Evolutionary conservation across 2,329 filamentous ascomycete genomes (phyloP), one percentile per base, ranked within the genome.

Genomic region (Elsinoe perseae): DNA sequence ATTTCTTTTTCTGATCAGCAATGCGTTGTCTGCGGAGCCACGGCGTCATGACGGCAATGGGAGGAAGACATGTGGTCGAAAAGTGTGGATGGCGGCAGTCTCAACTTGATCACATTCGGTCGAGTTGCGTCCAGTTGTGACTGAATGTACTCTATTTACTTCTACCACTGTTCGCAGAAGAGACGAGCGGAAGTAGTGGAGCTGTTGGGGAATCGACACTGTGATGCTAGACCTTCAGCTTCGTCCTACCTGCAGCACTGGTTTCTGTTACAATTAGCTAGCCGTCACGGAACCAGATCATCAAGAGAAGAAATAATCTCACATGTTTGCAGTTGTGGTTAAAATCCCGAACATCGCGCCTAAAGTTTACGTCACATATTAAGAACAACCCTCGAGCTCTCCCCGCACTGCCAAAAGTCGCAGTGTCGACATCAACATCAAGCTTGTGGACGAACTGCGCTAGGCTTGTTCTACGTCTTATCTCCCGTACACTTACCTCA

Each of bases 1-100:
- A 96, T 74, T 82, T 97, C 72, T 90, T 98, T 77, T 98, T 98
- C 73, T 98, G 84, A 78, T 60, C 58, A 36, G 25, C 21, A 54
- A 8, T 43, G 9, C 36, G 20, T 54, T 54, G n/a, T 20, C 18
- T 43, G 48, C 48, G 48, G 48, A 52, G 48, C 48, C 20, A 32
- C 18, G 48, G 48, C 48, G 48, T 38, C 16, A 34, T 36, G 48
- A 32, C 16, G 44, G 44, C 12, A 50, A 16, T 10, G 44, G 16
- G 28, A 50, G 25, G 44, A 30, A 18, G 44, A 30, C 21, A 23
- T n/a, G 40, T 25, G 44, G 16, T 23, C 20, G 18, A 32, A 23
- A 52, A 21, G 48, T 12, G 23, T 6, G 43, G 28, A 28, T 28
- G 7, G 43, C 14, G 43, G 14, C 43, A 50, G 44, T 8, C 14